These are phyloP conservation scores for Wickerhamiella qilinensis DNA, from an alignment of 805 yeast genomes.

Conservation along the genomic window DNA sequence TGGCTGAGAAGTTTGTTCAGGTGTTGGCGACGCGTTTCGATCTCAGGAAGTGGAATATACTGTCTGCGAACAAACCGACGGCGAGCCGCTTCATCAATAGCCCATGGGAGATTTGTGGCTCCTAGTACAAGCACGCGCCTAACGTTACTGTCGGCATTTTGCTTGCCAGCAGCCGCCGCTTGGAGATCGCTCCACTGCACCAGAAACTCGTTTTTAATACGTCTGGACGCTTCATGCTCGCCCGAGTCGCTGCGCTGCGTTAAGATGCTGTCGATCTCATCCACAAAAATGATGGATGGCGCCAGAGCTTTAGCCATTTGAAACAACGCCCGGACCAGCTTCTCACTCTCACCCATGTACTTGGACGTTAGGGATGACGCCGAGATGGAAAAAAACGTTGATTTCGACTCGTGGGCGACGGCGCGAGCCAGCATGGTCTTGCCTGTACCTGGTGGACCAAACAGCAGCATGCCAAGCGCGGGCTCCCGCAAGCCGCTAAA, in stretches of 20 bases:
- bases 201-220: slow-evolving; percentile 83
- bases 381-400: slow-evolving; percentile 82
- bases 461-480: slow-evolving; percentile 84
- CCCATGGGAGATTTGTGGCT: slow-evolving; percentile 95
- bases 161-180: slow-evolving; percentile 69
- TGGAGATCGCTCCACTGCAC: slow-evolving; percentile 91
- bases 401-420: slow-evolving; percentile 86
- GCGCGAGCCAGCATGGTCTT: slow-evolving; percentile 95
- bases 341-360: slow-evolving; percentile 80
- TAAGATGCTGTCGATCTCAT: slow-evolving; percentile 84
- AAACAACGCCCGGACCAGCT: slow-evolving; percentile 77
- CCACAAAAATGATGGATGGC: slow-evolving; percentile 88
- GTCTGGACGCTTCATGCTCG: slow-evolving; percentile 74
- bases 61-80: slow-evolving; percentile 83
- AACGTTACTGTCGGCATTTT: slow-evolving; percentile 29
- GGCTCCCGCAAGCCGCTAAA: slow-evolving; percentile 88
- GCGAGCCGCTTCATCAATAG: slow-evolving; percentile 88
- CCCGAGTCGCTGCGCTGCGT: slow-evolving; percentile 63
- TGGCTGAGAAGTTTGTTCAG: slow-evolving; percentile 46
- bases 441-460: slow-evolving; percentile 99
- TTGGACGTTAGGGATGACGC: slow-evolving; percentile 81
- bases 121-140: slow-evolving; percentile 78
- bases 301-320: slow-evolving; percentile 69
- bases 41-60: slow-evolving; percentile 87
- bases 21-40: slow-evolving; percentile 62